Base-by-base conservation (phyloP, 768 basidiomycete species). In the Trametes punicea region DNA sequence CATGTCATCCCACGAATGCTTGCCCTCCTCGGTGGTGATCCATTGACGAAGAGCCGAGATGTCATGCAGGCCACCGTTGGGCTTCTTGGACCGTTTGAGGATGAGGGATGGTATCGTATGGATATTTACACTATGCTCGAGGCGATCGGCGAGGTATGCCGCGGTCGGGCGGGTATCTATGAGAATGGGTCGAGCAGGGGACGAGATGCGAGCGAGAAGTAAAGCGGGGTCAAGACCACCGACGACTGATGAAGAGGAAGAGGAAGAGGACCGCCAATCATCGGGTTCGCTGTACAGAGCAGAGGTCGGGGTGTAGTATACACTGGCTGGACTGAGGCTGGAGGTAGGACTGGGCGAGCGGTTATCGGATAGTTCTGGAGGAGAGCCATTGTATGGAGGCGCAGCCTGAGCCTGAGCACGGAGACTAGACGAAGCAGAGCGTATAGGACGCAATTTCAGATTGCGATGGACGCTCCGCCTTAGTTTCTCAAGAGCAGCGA, bases 41-140 rank as follows among this genome's bases (percentile, higher is more conserved):
- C 87, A 96, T 64, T 88, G 85, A 46, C 85, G 83, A 52, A 96
- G 73, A 0, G 85, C 78, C 60, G 85, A 81, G 44, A 91, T 72
- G 27, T 79, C 79, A 51, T 81, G 82, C 62, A 90, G 81, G 2
- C 81, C 83, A 60, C 79, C 83, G 29, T 80, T 84, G 2, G 86
- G 82, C 67, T 88, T 90, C 58, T 83, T 78, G 60, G 81, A 87
- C 18, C 93, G 85, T 70, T 93, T 93, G 63, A 94, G 82, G 65
- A 97, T 93, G 65, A 97, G 82, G 23, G 90, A 88, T 0, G 94
- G 93, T 39, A 97, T 89, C 29, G 63, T 60, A 29, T 87, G 87
- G 45, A 97, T 78, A 71, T 94, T 94, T 57, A 93, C 80, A 69
- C 86, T 88, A 61, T 83, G 74, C 34, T 75, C 68, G 48, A 97